phyloP scores from a whole-genome alignment of 2,329 filamentous ascomycete species.

The Dothidotthia symphoricarpi region DNA sequence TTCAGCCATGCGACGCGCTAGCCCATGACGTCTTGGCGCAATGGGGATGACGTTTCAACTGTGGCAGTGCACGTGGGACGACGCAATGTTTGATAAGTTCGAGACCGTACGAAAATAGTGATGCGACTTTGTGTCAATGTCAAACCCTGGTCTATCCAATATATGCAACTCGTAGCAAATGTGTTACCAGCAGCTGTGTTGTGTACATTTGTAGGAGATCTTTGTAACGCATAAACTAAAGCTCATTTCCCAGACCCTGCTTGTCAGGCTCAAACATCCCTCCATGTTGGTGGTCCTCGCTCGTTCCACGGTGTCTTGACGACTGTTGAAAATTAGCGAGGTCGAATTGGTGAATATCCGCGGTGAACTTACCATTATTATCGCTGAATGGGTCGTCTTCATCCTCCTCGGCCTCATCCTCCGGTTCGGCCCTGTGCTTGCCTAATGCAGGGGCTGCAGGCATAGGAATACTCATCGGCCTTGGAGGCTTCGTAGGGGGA shows the following conservation, averaged over 20 bases:
- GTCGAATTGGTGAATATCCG: no score
- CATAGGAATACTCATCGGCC: constrained; percentile 46
- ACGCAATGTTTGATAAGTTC: no score
- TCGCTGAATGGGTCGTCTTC: constrained; percentile 89
- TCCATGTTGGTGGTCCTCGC: constrained; percentile 36
- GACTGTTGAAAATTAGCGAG: constrained; percentile 33
- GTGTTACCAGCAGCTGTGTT: no score
- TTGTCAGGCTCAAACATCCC: constrained; percentile 38
- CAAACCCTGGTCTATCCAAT: no score
- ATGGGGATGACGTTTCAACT: constrained; percentile 23
- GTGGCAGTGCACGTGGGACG: constrained; percentile 20
- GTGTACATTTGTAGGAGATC: no score
- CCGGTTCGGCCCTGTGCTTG: constrained; percentile 50
- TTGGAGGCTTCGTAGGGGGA: constrained; percentile 51
- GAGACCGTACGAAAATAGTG: no score
- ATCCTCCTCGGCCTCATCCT: constrained; percentile 56
- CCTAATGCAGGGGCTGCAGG: constrained; percentile 30
- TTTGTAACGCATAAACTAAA: no score
- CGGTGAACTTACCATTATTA: constrained; percentile 56
- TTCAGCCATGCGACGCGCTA: constrained; percentile 17
- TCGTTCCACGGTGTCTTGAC: constrained; percentile 54
- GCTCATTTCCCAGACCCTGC: no score
- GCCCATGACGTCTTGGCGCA: constrained; percentile 14
- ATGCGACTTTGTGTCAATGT: no score
- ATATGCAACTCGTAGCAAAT: no score